A percentile compares a stretch with the other conserved stretches of the same genome.
Evolutionary conservation across 2,329 filamentous ascomycete species (phyloP).

Genomic region (Blastomyces emzantsi): DNA sequence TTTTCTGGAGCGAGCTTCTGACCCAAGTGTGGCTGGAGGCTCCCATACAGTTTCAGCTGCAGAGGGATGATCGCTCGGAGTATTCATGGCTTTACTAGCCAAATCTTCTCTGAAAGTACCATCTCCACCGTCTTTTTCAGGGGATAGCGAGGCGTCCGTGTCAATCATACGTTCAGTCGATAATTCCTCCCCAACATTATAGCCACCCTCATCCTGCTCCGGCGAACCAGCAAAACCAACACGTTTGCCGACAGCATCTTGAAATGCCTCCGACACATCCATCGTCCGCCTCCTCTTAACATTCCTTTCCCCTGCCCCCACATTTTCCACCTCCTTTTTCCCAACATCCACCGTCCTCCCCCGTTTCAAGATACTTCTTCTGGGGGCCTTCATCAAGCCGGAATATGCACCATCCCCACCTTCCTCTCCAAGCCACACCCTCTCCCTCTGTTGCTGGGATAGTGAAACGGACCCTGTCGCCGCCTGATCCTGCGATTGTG

Average conservation of each 20-base stretch:
- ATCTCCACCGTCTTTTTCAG: background rate
- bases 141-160: background rate
- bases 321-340: background rate
- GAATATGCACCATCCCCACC: slow-evolving; percentile 25
- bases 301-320: background rate
- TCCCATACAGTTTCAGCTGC: background rate
- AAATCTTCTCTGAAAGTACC: background rate
- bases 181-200: slow-evolving; percentile 18
- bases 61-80: too few relatives aligned
- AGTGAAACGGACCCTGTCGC: slow-evolving; percentile 15
- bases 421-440: slow-evolving; percentile 28
- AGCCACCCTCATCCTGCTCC: background rate
- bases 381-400: background rate
- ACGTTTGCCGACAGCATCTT: background rate
- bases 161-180: background rate
- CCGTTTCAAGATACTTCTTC: slow-evolving; percentile 15
- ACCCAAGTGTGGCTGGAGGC: too few relatives aligned
- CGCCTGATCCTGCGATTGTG: slow-evolving; percentile 22
- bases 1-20: background rate
- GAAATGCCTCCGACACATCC: background rate
- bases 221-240: background rate
- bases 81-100: background rate
- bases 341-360: slow-evolving; percentile 16
- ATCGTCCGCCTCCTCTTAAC: slow-evolving; percentile 13
- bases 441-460: slow-evolving; percentile 29